Base-by-base conservation (phyloP, 2,329 filamentous ascomycete species). In the Stemphylium lycopersici region DNA sequence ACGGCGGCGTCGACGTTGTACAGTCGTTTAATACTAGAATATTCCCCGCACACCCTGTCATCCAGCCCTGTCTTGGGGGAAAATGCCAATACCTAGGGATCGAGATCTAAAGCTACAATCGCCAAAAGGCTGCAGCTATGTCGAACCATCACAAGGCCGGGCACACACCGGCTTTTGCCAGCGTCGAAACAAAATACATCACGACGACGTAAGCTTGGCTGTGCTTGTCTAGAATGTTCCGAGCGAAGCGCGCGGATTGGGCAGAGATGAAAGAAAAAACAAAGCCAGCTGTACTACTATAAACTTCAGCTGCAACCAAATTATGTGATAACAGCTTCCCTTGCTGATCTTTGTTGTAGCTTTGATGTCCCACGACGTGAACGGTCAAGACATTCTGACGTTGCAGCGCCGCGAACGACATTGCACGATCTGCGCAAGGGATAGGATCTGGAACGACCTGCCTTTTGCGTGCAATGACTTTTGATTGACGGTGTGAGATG, bases 141-240 rank as follows among this genome's bases (percentile, higher is more conserved):
- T 54, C 46, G 51, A 50, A 50, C 51, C 46, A 54, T 49, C 31
- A 48, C 24, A 29, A 34, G 46, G 36, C 36, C 33, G 18, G 32
- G 34, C 16, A 33, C 34, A 50, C 46, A 50, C 51, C 51, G 51
- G 51, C 46, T 34, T 45, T 54, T 49, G 38, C 34, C 46, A 45
- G 20, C 12, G 22, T 41, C 29, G 13, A 45, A 41, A 48, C 18
- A 41, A 15, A 49, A 49, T 41, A 26, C 47, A 49, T 49, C 46
- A 54, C 34, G 34, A 20, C 48, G 51, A 42, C 39, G 46, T 50
- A 49, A 51, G 52, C 52, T 45, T 41, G 34, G 41, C 48, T 32
- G 24, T 45, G 6, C 16, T 26, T 31, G 47, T 43, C 47, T 51
- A 44, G 47, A 51, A 51, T 31, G 29, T 45, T 51, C 52, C 18